Base-by-base conservation (phyloP, 371 early-diverging fungal species). In the Mucor indicus region DNA sequence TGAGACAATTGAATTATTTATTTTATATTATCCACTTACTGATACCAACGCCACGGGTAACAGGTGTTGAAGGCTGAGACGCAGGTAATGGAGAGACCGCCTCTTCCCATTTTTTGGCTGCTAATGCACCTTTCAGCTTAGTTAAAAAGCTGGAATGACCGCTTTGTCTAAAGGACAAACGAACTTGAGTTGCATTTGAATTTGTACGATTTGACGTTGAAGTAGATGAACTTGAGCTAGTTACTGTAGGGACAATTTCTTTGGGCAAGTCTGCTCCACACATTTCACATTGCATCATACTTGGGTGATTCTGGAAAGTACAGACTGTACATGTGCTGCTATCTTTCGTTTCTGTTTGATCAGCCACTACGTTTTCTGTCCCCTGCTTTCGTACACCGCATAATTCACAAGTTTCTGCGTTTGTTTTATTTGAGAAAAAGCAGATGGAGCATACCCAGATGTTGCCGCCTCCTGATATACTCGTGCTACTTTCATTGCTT, bases 291-390 rank as follows among this genome's bases (percentile, higher is more conserved):
- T 73, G 71, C 3, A 71, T 56, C 83, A 91, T 81, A 46, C 86
- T 85, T 0, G 81, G 75, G 59, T 91, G 91, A 58, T 95, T 95
- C 38, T 85, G 67, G 61, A 92, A 95, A 0, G 94, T 95, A 64
- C 95, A 90, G 2, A 69, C 62, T 7, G 76, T 64, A 45, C 91
- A 90, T 10, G 80, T 60, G n/a, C 74, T 61, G 5, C 48, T 58
- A 25, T 60, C 43, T 19, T 39, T 38, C 20, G 48, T 21, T 12
- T 40, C 24, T 19, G 36, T 41, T 11, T 44, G 29, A 16, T n/a
- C 24, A 24, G 49, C 35, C 20, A 27, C 32, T 10, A 45, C 30
- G 39, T 31, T 38, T 15, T 22, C 17, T 9, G 20, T 49, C 25
- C 64, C 53, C 35, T 75, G 50, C 48, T 69, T 64, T 39, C 48